A percentile compares a stretch with the other conserved stretches of the same genome.
These are phyloP conservation scores for Dactylellina cionopaga DNA, from an alignment of 2,329 filamentous ascomycete genomes.

Conservation along the genomic window DNA sequence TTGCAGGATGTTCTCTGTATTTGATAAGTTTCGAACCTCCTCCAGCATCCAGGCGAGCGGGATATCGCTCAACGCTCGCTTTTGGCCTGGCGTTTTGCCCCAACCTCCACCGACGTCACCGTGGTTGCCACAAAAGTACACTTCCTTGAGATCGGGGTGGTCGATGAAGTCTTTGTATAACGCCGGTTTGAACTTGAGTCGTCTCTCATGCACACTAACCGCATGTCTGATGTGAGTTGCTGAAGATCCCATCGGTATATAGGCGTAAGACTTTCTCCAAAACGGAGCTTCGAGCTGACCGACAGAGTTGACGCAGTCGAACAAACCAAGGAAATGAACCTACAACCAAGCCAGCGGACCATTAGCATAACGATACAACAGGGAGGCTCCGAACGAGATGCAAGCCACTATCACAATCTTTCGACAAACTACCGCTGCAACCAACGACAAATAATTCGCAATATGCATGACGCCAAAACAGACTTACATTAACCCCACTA, in stretches of 20 bases:
- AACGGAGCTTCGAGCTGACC: slow-evolving; percentile 59
- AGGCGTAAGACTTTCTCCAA: slow-evolving; percentile 61
- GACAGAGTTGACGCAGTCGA: slow-evolving; percentile 68
- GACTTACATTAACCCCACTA: slow-evolving; percentile 61
- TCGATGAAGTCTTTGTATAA: slow-evolving; percentile 60
- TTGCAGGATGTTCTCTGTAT: slow-evolving; percentile 48
- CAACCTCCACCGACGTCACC: slow-evolving; percentile 68
- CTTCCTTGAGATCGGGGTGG: slow-evolving; percentile 62
- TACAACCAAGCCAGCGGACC: too few species aligned
- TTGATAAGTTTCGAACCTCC: slow-evolving; percentile 60
- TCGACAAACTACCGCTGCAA: too few species aligned
- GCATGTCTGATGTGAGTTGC: slow-evolving; percentile 66
- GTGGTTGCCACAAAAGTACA: slow-evolving; percentile 69
- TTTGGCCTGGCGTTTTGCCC: slow-evolving; percentile 59
- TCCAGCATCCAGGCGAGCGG: slow-evolving; percentile 67
- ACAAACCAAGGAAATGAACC: slow-evolving; percentile 68
- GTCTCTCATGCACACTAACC: slow-evolving; percentile 67
- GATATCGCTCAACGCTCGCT: slow-evolving; percentile 64
- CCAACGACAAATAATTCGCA: too few species aligned
- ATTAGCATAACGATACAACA: too few species aligned
- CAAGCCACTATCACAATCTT: too few species aligned
- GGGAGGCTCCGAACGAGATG: too few species aligned
- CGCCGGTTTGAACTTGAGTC: slow-evolving; percentile 68
- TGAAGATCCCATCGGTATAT: slow-evolving; percentile 62
- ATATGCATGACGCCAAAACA: neutral